Evolutionary conservation across 768 basidiomycete genomes (phyloP), one percentile per base, ranked within the genome.

Genomic region (Tulasnella sp.): DNA sequence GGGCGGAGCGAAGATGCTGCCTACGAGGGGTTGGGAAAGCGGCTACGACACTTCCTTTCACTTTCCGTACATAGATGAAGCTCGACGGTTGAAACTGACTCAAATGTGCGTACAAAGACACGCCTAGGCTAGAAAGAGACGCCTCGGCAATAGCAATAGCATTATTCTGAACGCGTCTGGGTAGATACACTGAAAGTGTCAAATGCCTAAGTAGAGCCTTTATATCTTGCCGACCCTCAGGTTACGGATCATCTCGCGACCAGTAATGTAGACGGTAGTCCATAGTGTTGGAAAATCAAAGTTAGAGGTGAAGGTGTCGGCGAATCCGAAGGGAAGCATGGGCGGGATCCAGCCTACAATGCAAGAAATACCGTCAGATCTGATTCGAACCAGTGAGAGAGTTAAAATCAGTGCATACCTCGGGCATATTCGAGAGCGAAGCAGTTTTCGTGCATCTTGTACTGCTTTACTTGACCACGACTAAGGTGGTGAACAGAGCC

Each of bases 401-500:
- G 24, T 42, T 98, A 85, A 95, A 99, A 40, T 44, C 16, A n/a
- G 6, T 1, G 86, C 89, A 52, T 82, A 96, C 97, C 97, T 85
- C 93, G 86, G 56, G 96, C 97, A 83, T 97, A 96, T 85, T 99
- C 98, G 81, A 99, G 86, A 8, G 98, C 98, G 85, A 95, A 99
- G 84, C 95, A 97, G 19, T 95, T 96, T 80, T 96, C 90, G 83
- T 95, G 95, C 94, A 98, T 97, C 85, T 97, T 97, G 86, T 99
- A 99, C 85, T 99, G 98, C 88, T 98, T 98, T 78, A 91, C 92
- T 3, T 90, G 89, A 6, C 96, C 96, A 52, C 97, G 87, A 14
- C 88, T 91, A 79, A 99, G 87, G 84, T 92, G 88, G 85, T 99
- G 95, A 3, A 98, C 93, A 76, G 89, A 91, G 3, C 98, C 98